phyloP scores from a whole-genome alignment of 169 alveolate species.

The Plasmodium relictum region DNA sequence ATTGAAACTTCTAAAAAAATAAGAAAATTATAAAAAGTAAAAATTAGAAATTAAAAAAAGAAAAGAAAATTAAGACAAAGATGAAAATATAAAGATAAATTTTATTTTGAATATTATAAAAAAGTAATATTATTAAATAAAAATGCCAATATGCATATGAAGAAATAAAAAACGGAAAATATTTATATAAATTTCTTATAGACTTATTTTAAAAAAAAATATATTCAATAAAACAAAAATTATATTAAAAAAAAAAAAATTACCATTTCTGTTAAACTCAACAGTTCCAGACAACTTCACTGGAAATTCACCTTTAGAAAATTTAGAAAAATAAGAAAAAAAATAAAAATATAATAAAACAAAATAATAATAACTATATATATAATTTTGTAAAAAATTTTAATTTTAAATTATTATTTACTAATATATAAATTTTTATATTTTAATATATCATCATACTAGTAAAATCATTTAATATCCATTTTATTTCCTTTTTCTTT shows the following conservation, averaged over 20 bases:
- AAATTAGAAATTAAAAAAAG: too few relatives aligned
- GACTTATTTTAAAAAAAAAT: too few relatives aligned
- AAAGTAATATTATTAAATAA: neutral
- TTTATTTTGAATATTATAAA: neutral
- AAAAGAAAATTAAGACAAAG: neutral
- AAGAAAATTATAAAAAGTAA: neutral
- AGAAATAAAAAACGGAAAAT: too few relatives aligned
- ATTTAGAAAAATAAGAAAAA: neutral
- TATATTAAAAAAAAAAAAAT: too few relatives aligned
- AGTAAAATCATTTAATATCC: conserved; percentile 32
- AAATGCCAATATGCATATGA: too few relatives aligned
- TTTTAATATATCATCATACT: conserved; percentile 13
- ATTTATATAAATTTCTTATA: too few relatives aligned
- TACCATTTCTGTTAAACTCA: too few relatives aligned
- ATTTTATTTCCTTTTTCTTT: conserved; percentile 33
- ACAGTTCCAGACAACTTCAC: too few relatives aligned
- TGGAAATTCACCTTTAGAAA: too few relatives aligned
- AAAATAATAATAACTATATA: neutral
- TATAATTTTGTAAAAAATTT: neutral
- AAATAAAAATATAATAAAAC: neutral
- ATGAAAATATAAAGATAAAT: neutral
- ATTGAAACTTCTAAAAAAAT: conserved; percentile 11
- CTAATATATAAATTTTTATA: neutral
- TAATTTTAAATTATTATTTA: neutral
- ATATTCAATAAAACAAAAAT: too few relatives aligned